Base-by-base conservation (phyloP, 768 basidiomycete genomes). In the Mycena sanguinolenta region DNA sequence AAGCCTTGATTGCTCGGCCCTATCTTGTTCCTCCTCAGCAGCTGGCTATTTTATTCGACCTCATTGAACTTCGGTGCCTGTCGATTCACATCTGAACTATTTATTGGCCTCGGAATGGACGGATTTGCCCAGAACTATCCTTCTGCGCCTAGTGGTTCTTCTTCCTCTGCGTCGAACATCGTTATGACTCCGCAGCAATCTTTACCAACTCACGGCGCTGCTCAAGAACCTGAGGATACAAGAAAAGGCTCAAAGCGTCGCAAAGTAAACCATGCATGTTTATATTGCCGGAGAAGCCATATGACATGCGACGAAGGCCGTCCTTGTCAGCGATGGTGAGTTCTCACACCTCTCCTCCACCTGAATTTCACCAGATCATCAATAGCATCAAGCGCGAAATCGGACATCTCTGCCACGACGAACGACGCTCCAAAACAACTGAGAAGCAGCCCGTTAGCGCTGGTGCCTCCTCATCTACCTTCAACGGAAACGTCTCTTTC, bases 311-410 rank as follows among this genome's bases (percentile, higher is more conserved):
- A 95, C 77, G 94, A 95, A 75, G 93, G 93, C 21, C 84, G 93
- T 42, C 96, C 96, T 19, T 98, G 97, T 79, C 93, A 96, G 75
- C 90, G 97, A 74, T 97, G 96, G 96, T 96, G 78, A 80, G 94
- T 85, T 19, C 52, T 44, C 46, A 39, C 6, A 19, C 23, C 12
- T 21, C 12, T 21, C 59, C 34, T 17, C 75, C 54, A n/a, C 28
- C 57, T 50, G 34, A 61, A n/a, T 42, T 50, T 55, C 49, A 60
- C 58, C 30, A 32, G 34, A 32, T 38, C 61, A 28, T 34, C 58
- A n/a, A n/a, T 75, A 97, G 96, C 76, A 95, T 98, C 76, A 98
- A 98, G 80, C 91, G 97, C 44, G 97, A 98, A 80, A 98, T 98
- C 70, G 95, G 95, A 0, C 95, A 98, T 82, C 85, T 97, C 17